Evolutionary conservation across 805 yeast genomes (phyloP).

Genomic region (Saccharomyces paradoxus): DNA sequence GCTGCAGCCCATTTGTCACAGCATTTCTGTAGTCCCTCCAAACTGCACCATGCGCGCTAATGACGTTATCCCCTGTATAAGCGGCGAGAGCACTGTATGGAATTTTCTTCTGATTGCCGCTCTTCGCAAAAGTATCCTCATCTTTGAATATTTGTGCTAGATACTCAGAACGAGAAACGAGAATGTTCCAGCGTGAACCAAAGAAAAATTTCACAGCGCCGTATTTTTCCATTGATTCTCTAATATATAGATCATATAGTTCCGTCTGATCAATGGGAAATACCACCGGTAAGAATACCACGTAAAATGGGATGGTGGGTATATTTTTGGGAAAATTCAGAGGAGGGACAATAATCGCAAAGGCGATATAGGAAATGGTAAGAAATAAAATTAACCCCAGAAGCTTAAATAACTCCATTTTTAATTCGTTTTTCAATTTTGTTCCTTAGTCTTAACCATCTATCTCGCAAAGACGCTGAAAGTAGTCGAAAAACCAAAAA

Average conservation of each 20-base stretch:
- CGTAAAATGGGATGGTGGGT: conserved; percentile 57
- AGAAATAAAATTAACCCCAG: conserved; percentile 1
- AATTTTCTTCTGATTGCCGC: conserved; percentile 53
- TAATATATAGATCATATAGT: conserved; percentile 37
- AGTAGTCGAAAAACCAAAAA: not conserved
- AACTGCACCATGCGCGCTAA: conserved; percentile 46
- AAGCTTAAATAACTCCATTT: not conserved
- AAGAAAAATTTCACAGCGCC: conserved; percentile 55
- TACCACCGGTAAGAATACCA: conserved; percentile 40
- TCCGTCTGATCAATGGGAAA: conserved; percentile 42
- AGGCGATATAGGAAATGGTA: conserved; percentile 2
- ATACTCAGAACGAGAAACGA: conserved; percentile 42
- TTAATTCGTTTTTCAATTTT: not conserved
- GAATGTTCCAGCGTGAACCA: conserved; percentile 54
- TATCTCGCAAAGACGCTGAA: not conserved
- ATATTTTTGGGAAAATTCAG: conserved; percentile 42
- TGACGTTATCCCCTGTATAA: conserved; percentile 54
- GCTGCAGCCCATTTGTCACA: conserved; percentile 42
- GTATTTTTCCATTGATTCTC: conserved; percentile 38
- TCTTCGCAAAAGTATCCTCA: conserved; percentile 45
- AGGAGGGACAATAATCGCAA: conserved; percentile 37
- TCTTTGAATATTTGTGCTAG: conserved; percentile 40
- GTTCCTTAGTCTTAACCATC: not conserved
- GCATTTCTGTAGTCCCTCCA: conserved; percentile 45
- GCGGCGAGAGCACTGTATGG: conserved; percentile 46